Percentiles rank a stretch among this genome's conserved stretches.
These are phyloP conservation scores for Wickerhamomyces queroliae DNA, from an alignment of 805 yeast species.

Conservation along the genomic window DNA sequence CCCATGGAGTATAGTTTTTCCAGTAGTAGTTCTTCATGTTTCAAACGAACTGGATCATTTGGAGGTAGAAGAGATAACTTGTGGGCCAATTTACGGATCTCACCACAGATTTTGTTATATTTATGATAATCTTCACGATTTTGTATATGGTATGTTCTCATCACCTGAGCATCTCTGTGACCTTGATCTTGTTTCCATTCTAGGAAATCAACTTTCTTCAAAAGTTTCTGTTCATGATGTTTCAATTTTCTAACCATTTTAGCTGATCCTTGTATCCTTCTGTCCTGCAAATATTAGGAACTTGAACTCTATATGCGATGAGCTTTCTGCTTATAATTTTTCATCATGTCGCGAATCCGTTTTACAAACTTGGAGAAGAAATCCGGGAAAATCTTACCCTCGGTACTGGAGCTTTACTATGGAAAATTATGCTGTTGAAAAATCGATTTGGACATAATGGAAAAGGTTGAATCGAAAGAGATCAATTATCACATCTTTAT, in stretches of 20 bases:
- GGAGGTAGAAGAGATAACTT: slow-evolving; percentile 81
- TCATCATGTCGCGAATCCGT: too few relatives aligned
- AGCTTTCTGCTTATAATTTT: neutral
- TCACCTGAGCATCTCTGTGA: slow-evolving; percentile 94
- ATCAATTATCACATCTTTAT: too few relatives aligned
- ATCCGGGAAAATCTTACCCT: neutral
- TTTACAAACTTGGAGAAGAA: too few relatives aligned
- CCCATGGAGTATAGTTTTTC: slow-evolving; percentile 92
- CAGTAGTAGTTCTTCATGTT: slow-evolving; percentile 81
- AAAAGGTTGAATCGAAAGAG: too few relatives aligned
- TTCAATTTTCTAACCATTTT: slow-evolving; percentile 82
- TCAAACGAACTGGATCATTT: slow-evolving; percentile 77
- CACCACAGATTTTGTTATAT: slow-evolving; percentile 91
- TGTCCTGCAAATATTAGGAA: neutral
- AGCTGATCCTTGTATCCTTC: neutral
- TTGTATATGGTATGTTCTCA: slow-evolving; percentile 90
- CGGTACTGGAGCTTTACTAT: too few relatives aligned
- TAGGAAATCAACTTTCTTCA: slow-evolving; percentile 92
- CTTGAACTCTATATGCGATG: neutral
- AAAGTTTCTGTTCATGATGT: slow-evolving; percentile 91
- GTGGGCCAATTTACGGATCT: slow-evolving; percentile 80
- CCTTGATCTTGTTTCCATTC: slow-evolving; percentile 97
- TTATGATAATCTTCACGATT: slow-evolving; percentile 94
- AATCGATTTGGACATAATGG: too few relatives aligned
- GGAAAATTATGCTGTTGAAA: too few relatives aligned